These are phyloP conservation scores for Ascochyta pisi DNA, from an alignment of 2,329 filamentous ascomycete species.

Conservation along the genomic window DNA sequence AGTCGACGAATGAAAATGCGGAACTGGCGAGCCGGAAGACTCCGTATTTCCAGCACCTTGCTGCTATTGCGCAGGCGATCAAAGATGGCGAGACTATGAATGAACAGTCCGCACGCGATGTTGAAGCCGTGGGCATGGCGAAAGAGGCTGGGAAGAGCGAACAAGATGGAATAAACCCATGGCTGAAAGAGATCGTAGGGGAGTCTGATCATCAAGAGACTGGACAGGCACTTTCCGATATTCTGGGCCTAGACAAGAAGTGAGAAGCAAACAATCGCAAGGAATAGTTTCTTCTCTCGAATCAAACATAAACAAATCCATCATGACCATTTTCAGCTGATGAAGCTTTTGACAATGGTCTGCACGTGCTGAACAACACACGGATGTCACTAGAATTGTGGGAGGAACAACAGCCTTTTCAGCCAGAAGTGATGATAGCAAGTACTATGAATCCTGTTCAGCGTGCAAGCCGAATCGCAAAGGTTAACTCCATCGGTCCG, in stretches of 20 bases:
- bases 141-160: not conserved
- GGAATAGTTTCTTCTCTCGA: not conserved
- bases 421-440: slow-evolving; percentile 42
- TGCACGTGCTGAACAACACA: not conserved
- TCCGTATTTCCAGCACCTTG: slow-evolving; percentile 7
- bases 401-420: slow-evolving; percentile 30
- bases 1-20: no score
- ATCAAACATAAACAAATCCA: not conserved
- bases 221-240: not conserved
- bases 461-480: slow-evolving; percentile 39
- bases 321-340: not conserved
- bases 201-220: not conserved
- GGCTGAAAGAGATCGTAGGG: not conserved
- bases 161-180: not conserved
- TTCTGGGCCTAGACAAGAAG: not conserved
- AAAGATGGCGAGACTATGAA: slow-evolving; percentile 13
- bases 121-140: not conserved
- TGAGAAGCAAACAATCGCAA: not conserved
- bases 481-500: slow-evolving; percentile 37
- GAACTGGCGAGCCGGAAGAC: no score
- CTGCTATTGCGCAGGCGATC: slow-evolving; percentile 20
- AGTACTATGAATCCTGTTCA: slow-evolving; percentile 42
- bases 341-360: not conserved
- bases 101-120: not conserved
- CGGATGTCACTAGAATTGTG: not conserved